These are phyloP conservation scores for Allomyces macrogynus DNA, from an alignment of 192 early-diverging fungal genomes.

Conservation along the genomic window DNA sequence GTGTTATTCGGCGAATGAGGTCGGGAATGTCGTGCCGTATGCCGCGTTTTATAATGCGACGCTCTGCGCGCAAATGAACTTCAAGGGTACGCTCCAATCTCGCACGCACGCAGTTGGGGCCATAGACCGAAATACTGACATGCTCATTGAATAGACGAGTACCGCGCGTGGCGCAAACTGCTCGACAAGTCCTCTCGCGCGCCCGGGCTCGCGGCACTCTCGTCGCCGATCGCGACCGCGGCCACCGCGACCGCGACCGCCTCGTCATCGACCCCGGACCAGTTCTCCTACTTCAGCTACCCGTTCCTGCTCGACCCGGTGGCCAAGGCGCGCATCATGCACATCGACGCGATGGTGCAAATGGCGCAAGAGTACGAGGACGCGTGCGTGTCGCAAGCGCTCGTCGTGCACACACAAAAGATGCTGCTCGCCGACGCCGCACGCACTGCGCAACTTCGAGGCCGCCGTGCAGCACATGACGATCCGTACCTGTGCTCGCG, in stretches of 20 bases:
- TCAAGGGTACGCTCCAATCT: conserved; percentile 28
- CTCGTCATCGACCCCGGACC: conserved; percentile 15
- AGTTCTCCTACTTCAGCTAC: conserved; percentile 48
- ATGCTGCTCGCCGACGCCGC: conserved; percentile 31
- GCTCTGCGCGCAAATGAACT: conserved; percentile 27
- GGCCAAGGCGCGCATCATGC: conserved; percentile 44
- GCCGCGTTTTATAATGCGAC: conserved; percentile 23
- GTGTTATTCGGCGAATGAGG: conserved; percentile 32
- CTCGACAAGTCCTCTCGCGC: conserved; percentile 14
- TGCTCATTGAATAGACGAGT: conserved; percentile 39
- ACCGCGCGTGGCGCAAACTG: conserved; percentile 42
- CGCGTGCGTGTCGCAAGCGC: conserved; percentile 58
- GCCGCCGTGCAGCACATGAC: conserved; percentile 11
- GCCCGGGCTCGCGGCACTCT: conserved; percentile 4
- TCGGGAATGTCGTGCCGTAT: conserved; percentile 15
- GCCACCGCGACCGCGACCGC: conserved; percentile 4
- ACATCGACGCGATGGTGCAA: conserved; percentile 53
- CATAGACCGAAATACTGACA: too few species aligned
- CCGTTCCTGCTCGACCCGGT: conserved; percentile 48
- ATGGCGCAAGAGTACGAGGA: conserved; percentile 63
- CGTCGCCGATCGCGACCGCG: conserved; percentile 5
- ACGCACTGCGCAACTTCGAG: background rate
- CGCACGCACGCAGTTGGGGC: too few species aligned
- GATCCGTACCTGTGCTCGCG: conserved; percentile 64
- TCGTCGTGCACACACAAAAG: conserved; percentile 51